Base-by-base conservation (phyloP, 805 yeast genomes). In the Starmerella potacharoeniae region DNA sequence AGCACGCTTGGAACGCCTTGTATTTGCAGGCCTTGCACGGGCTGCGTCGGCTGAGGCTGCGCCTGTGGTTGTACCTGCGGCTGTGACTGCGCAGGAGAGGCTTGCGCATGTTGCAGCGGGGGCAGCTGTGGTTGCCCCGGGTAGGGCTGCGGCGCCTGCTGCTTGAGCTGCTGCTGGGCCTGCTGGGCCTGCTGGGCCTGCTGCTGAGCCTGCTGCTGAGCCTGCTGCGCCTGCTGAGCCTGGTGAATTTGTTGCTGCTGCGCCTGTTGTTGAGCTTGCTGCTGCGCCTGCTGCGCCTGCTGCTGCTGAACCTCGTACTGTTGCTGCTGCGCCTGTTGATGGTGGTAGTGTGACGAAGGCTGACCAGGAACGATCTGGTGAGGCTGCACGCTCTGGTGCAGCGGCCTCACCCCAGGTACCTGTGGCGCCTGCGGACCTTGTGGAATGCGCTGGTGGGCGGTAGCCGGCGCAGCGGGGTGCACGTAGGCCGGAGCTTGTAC, bases 231-330 rank as follows among this genome's bases (percentile, higher is more conserved):
- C 37, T 36, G 47, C 14, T 8, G 49, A 14, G 6, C 34, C 30
- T 41, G 49, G 29, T 34, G 52, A 4, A 4, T 34, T n/a, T 40
- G 52, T 17, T 14, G 53, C 29, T 29, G 55, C 52, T 16, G 44
- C n/a, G 37, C 51, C 31, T 33, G 36, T n/a, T 43, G 49, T 30
- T 45, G 52, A 40, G 29, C 37, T 53, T 31, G 57, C 28, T 14
- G 51, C 46, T 40, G 54, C 42, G 13, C 36, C 35, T 22, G 51
- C 16, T 22, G 41, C 48, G 30, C 40, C 50, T 31, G 45, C 40
- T 11, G 47, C 44, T 45, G 61, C 52, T 46, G 57, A 47, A 42
- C 51, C 52, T 56, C 54, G 14, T 51, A 58, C 29, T 43, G 51
- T 41, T 49, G 61, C 51, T 28, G 54, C 37, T 41, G 53, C 16